Percentiles rank a stretch among this genome's conserved stretches.
These are phyloP conservation scores for Westerdykella sp. DNA, from an alignment of 2,329 filamentous ascomycete genomes.

Conservation along the genomic window DNA sequence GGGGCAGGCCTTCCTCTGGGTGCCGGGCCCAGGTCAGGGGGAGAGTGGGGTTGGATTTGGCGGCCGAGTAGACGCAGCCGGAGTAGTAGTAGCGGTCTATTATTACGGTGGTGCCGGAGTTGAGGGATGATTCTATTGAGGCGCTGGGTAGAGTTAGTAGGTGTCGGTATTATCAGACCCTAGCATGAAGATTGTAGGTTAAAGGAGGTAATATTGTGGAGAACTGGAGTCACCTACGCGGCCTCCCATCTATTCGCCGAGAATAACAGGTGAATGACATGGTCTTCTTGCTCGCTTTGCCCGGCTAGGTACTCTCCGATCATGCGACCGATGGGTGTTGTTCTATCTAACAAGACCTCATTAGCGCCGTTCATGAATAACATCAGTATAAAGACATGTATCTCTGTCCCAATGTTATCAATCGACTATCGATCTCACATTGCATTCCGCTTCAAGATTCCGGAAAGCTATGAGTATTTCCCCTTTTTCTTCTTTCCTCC, in stretches of 20 bases:
- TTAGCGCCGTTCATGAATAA: background rate
- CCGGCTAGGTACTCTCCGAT: conserved; percentile 78
- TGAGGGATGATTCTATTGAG: conserved; percentile 44
- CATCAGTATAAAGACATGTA: conserved; percentile 2
- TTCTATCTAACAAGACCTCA: conserved; percentile 55
- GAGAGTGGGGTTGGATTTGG: conserved; percentile 69
- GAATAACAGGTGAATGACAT: conserved; percentile 84
- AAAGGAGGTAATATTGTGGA: background rate
- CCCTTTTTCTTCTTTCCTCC: too few species aligned
- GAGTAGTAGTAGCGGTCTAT: conserved; percentile 95
- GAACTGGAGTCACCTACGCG: conserved; percentile 25
- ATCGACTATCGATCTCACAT: background rate
- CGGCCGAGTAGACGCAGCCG: conserved; percentile 86
- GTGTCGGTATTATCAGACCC: background rate
- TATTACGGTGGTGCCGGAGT: conserved; percentile 66
- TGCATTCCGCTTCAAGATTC: too few species aligned
- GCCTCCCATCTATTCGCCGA: conserved; percentile 86
- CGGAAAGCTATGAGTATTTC: too few species aligned
- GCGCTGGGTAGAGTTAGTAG: conserved; percentile 12
- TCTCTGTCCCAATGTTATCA: too few species aligned
- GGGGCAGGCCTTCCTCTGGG: conserved; percentile 79
- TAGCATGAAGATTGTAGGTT: background rate
- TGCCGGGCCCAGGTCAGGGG: conserved; percentile 72
- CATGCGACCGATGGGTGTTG: conserved; percentile 77
- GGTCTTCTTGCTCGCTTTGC: conserved; percentile 69